Evolutionary conservation across 257 asterid genomes (phyloP).

Genomic region (Przewalskia tangutica): DNA sequence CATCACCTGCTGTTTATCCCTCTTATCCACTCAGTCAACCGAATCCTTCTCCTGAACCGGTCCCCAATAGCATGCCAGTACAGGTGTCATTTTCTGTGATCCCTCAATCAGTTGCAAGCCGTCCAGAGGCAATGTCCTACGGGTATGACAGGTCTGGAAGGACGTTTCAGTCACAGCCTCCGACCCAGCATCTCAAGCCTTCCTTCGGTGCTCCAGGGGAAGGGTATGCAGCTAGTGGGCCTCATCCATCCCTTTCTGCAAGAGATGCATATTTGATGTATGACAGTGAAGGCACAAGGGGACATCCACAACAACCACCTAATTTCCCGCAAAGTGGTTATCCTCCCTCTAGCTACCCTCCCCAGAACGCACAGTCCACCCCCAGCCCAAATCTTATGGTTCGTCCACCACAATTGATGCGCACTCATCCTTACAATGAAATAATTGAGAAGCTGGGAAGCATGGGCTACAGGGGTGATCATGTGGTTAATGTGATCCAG

Average conservation of each 20-base stretch:
- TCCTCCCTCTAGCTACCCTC: constrained; percentile 49
- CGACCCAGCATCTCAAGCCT: constrained; percentile 48
- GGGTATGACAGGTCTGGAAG: constrained; percentile 47
- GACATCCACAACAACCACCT: constrained; percentile 36
- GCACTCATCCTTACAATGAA: constrained; percentile 61
- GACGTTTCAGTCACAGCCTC: constrained; percentile 54
- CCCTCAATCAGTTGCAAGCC: constrained; percentile 37
- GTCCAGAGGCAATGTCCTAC: constrained; percentile 46
- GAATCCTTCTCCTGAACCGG: constrained; percentile 49
- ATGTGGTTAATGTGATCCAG: constrained; percentile 51
- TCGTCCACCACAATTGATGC: constrained; percentile 41
- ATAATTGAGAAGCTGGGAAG: constrained; percentile 70
- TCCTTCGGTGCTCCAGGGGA: constrained; percentile 46
- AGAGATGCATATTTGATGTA: constrained; percentile 55
- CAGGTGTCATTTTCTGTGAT: constrained; percentile 47
- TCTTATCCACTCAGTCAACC: constrained; percentile 45
- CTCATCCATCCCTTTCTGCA: constrained; percentile 50
- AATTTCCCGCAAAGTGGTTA: constrained; percentile 58
- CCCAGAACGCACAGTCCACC: constrained; percentile 44
- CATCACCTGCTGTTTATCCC: constrained; percentile 58
- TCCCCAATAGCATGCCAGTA: constrained; percentile 57
- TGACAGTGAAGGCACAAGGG: constrained; percentile 65
- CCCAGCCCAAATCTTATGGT: constrained; percentile 31
- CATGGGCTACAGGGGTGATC: constrained; percentile 87
- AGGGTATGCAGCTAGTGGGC: constrained; percentile 47